phyloP scores from a whole-genome alignment of 1,139 yeast genomes.

The Scheffersomyces cryptocercus region DNA sequence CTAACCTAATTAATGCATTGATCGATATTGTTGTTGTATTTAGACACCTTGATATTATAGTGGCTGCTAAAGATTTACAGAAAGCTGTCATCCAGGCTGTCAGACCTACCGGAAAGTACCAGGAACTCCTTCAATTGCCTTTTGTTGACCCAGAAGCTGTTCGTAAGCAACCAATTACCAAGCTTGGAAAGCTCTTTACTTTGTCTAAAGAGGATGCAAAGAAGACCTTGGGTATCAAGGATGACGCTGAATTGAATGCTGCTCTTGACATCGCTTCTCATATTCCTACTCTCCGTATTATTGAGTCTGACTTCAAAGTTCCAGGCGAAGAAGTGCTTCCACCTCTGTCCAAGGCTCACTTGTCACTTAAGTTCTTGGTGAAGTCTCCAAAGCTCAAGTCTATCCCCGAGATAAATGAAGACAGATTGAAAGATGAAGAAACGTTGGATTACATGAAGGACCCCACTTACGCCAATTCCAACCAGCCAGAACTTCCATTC shows the following conservation, averaged over 20 bases:
- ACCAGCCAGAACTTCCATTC: constrained; percentile 65
- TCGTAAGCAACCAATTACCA: constrained; percentile 47
- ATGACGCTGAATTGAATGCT: constrained; percentile 43
- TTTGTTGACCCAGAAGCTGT: constrained; percentile 53
- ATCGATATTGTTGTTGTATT: constrained; percentile 81
- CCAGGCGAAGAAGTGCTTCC: constrained; percentile 85
- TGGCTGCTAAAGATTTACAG: constrained; percentile 64
- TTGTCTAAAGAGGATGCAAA: constrained; percentile 56
- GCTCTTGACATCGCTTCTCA: constrained; percentile 61
- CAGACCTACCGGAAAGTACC: constrained; percentile 52
- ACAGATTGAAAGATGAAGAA: constrained; percentile 44
- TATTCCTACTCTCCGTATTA: constrained; percentile 69
- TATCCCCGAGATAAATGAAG: constrained; percentile 47
- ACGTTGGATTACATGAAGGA: constrained; percentile 67
- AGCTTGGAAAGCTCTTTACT: constrained; percentile 68
- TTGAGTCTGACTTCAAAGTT: constrained; percentile 76
- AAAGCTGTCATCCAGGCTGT: constrained; percentile 81
- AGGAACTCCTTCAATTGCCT: constrained; percentile 81
- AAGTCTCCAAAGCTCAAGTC: constrained; percentile 71
- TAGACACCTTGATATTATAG: constrained; percentile 67
- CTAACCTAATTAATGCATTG: constrained; percentile 68
- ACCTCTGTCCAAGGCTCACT: constrained; percentile 72
- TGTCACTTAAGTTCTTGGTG: constrained; percentile 72
- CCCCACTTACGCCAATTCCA: constrained; percentile 65
- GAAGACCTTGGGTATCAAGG: constrained; percentile 56